phyloP scores from a whole-genome alignment of 2,329 filamentous ascomycete genomes.

The Monosporascus sp. region DNA sequence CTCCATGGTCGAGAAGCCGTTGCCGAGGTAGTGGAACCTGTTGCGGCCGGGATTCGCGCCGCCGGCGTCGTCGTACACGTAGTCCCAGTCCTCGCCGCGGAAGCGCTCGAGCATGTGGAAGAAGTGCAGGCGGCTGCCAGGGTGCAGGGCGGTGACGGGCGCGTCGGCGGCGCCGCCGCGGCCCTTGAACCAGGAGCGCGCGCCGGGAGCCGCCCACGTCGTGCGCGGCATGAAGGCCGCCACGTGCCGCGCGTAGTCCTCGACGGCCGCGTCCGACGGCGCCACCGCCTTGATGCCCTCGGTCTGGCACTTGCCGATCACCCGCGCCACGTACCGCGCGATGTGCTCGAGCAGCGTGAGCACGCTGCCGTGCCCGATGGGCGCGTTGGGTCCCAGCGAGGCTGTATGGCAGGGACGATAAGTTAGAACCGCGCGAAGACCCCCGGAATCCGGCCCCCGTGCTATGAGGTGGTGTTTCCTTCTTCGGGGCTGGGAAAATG shows the following conservation, averaged over 20 bases:
- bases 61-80: conserved; percentile 33
- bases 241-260: conserved; percentile 46
- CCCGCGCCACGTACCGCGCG: conserved; percentile 44
- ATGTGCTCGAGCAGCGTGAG: conserved; percentile 49
- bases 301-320: conserved; percentile 44
- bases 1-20: conserved; percentile 46
- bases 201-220: conserved; percentile 40
- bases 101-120: conserved; percentile 48
- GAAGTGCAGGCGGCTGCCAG: conserved; percentile 47
- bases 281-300: conserved; percentile 43
- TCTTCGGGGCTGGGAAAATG: not conserved
- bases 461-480: not conserved
- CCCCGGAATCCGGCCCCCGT: too few species aligned
- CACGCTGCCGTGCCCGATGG: conserved; percentile 45
- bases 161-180: conserved; percentile 36
- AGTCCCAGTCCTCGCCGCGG: conserved; percentile 49
- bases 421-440: not conserved
- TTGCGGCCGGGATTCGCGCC: conserved; percentile 26
- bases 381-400: conserved; percentile 47
- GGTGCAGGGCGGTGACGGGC: conserved; percentile 44
- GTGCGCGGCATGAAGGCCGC: conserved; percentile 48
- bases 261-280: conserved; percentile 40
- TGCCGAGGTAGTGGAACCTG: conserved; percentile 47
- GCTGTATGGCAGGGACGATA: conserved; percentile 22
- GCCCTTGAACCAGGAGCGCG: conserved; percentile 47